Evolutionary conservation across 345 rosid species (phyloP).

Genomic region (Aquilaria yunnanensis): DNA sequence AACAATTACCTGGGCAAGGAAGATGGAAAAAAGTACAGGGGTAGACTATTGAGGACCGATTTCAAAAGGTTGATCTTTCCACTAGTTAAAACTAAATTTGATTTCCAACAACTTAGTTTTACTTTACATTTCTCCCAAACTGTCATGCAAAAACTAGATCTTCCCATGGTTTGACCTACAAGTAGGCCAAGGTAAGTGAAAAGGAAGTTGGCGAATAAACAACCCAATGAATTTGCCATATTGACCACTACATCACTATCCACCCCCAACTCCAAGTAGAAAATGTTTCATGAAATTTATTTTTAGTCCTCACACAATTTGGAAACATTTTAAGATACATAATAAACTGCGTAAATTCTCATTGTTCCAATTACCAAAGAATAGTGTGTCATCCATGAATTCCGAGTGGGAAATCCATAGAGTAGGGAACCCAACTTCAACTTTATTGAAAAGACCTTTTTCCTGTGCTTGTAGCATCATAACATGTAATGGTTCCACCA

Average conservation of each 20-base stretch:
- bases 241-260: neutral
- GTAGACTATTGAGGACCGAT: neutral
- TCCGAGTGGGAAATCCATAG: neutral
- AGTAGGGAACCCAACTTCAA: neutral
- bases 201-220: neutral
- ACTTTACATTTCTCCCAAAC: neutral
- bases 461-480: too few relatives aligned
- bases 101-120: neutral
- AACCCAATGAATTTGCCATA: neutral
- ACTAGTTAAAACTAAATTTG: neutral
- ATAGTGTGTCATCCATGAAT: neutral
- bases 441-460: too few relatives aligned
- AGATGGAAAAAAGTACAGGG: neutral
- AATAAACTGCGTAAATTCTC: neutral
- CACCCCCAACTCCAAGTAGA: neutral
- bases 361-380: neutral
- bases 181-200: neutral
- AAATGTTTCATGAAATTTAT: neutral
- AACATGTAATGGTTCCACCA: neutral
- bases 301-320: neutral
- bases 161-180: neutral
- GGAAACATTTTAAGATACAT: neutral
- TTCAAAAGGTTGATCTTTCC: neutral
- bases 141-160: neutral
- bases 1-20: neutral